Conservation (phyloP, 2,329 filamentous ascomycete genomes). For the Diaporthe destruens region DNA sequence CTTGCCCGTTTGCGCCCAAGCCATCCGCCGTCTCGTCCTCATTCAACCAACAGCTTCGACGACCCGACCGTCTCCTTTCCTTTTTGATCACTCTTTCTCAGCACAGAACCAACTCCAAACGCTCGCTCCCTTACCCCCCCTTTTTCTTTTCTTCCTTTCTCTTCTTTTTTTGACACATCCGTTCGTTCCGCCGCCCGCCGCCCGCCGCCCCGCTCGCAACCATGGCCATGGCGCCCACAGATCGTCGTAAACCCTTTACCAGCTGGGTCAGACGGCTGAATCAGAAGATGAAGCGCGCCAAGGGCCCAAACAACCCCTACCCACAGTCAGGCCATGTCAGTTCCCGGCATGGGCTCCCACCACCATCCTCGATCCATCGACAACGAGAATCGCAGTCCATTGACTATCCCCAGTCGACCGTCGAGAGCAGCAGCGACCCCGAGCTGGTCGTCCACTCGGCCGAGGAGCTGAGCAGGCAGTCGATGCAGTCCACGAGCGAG, state of each 20-base stretch:
- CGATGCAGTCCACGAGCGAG: slow-evolving; percentile 36
- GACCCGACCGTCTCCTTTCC: slow-evolving; percentile 24
- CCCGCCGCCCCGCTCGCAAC: slow-evolving; percentile 21
- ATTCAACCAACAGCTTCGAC: slow-evolving; percentile 12
- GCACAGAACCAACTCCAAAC: slow-evolving; percentile 43
- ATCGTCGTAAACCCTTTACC: slow-evolving; percentile 86
- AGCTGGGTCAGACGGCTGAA: slow-evolving; percentile 95
- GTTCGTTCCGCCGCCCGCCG: not conserved
- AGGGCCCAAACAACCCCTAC: slow-evolving; percentile 90
- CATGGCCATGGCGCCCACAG: slow-evolving; percentile 49
- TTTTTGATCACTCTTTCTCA: slow-evolving; percentile 22
- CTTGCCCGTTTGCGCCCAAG: not conserved
- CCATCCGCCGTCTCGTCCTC: slow-evolving; percentile 10
- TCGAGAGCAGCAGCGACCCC: slow-evolving; percentile 38
- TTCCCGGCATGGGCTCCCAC: slow-evolving; percentile 33
- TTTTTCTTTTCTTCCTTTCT: slow-evolving; percentile 18
- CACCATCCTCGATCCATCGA: slow-evolving; percentile 46
- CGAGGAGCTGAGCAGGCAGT: slow-evolving; percentile 41
- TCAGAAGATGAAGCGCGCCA: slow-evolving; percentile 67
- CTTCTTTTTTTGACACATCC: slow-evolving; percentile 4
- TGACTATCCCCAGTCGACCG: slow-evolving; percentile 40
- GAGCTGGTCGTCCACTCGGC: slow-evolving; percentile 37
- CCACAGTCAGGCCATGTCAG: slow-evolving; percentile 78
- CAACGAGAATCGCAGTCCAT: slow-evolving; percentile 35
- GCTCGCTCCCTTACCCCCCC: slow-evolving; percentile 30